Base-by-base conservation (phyloP, 2,329 filamentous ascomycete species). In the Phyllosticta citribraziliensis region DNA sequence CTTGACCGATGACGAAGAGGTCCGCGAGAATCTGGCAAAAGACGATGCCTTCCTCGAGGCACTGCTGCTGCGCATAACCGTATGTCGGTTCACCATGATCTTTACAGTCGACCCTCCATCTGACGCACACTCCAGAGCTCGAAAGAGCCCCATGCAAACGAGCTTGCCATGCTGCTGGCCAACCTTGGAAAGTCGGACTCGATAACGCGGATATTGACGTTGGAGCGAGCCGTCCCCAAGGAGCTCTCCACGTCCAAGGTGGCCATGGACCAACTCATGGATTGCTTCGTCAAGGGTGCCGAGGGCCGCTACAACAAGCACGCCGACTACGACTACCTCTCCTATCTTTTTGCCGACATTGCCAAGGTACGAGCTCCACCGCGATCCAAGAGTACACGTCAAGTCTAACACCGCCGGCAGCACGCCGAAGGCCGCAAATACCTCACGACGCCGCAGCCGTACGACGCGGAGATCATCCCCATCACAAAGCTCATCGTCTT, bases 241-340 rank as follows among this genome's bases (percentile, higher is more conserved):
- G 79, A 80, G n/a, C 82, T 96, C 6, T 85, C 84, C 5, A 88
- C 84, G 1, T 89, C 90, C 51, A 82, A 86, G 40, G 80, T 84
- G 62, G 86, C 90, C 4, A 84, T 97, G 68, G 91, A 97, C 73
- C 94, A 97, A 74, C 79, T 99, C 30, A 85, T 99, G 73, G 94
- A 97, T 73, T 87, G 95, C 67, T 99, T 99, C 71, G 94, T 97
- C 71, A 95, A 94, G 77, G 93, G 93, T 20, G 86, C 89, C 22
- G 86, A 88, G 64, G 88, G 88, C 24, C 80, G 81, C 10, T 91
- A 94, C 74, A 97, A 97, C 79, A 87, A 88, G 70, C 73, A 88
- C 25, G 91, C 91, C 63, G 83, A 93, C 74, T 97, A 86, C 73
- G 91, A 99, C 76, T 97, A 97, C 74, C 83, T 99, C 24, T 86